Conservation (phyloP, 768 basidiomycete species). For the Strobilomyces confusus region DNA sequence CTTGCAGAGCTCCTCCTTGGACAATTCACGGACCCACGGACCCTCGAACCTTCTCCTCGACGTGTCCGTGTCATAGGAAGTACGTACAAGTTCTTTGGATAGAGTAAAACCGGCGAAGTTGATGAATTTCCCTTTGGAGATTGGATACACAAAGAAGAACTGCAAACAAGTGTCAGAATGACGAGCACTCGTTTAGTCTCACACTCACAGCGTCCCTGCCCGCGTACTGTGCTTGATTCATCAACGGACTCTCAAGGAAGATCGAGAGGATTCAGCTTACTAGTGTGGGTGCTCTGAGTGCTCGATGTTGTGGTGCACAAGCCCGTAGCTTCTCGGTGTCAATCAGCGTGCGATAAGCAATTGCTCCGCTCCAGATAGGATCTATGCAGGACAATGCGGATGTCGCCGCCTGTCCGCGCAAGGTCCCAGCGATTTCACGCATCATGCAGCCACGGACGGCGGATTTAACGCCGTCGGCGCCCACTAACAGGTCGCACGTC, state of each 20-base stretch:
- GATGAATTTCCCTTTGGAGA: slow-evolving; percentile 52
- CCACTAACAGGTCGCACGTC: slow-evolving; percentile 62
- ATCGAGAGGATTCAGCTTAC: slow-evolving; percentile 29
- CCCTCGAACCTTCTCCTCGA: slow-evolving; percentile 19
- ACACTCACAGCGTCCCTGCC: slow-evolving; percentile 45
- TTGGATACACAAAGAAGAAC: slow-evolving; percentile 62
- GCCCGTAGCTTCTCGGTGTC: slow-evolving; percentile 43
- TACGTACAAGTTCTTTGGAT: slow-evolving; percentile 48
- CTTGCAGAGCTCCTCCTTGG: slow-evolving; percentile 41
- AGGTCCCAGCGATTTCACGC: slow-evolving; percentile 27
- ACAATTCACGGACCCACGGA: slow-evolving; percentile 48
- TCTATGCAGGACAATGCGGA: slow-evolving; percentile 42
- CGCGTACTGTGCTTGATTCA: slow-evolving; percentile 42
- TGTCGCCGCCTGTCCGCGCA: slow-evolving; percentile 38
- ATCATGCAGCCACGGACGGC: slow-evolving; percentile 39
- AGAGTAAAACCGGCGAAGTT: slow-evolving; percentile 60
- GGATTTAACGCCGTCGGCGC: slow-evolving; percentile 68
- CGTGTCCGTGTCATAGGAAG: slow-evolving; percentile 31
- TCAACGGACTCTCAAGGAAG: neutral
- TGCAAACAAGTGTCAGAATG: slow-evolving; percentile 22
- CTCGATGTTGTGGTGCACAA: slow-evolving; percentile 44
- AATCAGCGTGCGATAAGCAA: slow-evolving; percentile 60
- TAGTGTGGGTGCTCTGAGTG: slow-evolving; percentile 44
- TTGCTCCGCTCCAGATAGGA: slow-evolving; percentile 56
- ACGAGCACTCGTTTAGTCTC: neutral